Base-by-base conservation (phyloP, 306 rosid species). In the Sophora flavescens region DNA sequence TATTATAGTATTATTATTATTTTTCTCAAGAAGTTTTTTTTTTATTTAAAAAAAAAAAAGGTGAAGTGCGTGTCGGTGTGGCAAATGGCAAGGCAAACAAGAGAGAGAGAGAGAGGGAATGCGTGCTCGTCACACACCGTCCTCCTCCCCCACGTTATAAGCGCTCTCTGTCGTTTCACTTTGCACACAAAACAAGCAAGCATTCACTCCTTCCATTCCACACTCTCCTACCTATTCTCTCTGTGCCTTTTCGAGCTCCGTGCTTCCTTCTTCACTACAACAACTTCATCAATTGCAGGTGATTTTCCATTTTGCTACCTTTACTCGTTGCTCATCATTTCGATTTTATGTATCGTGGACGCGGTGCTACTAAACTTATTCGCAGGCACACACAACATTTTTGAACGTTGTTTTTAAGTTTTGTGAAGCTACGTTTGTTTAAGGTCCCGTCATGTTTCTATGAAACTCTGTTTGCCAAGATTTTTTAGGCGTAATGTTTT, bases 171-270 rank as follows among this genome's bases (percentile, higher is more conserved):
- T 41, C 44, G 8, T 32, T 18, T 5, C 33, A 39, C 76, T 48
- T 77, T 80, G 73, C 89, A 62, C n/a, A 28, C 64, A 41, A 79
- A 58, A 35, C 85, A 82, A 63, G 81, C 67, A 65, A 22, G 22
- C 22, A 1, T 72, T 42, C 78, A 4, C 44, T 50, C 64, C 50
- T 30, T 12, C 1, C 22, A 22, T 22, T 22, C 0, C 41, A 30
- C 15, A 33, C 10, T 13, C 28, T 22, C 68, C 4, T 65, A 48
- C 56, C 39, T 42, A 8, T 50, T 22, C 22, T 22, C 22, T 22
- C 22, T 9, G 44, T 38, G 54, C 70, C 6, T n/a, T 41, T 48
- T 77, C 62, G 80, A 88, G 90, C 88, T 89, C 91, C 56, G 76
- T 28, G 85, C 70, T 56, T 48, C 26, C 30, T 36, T 30, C 35